phyloP scores from a whole-genome alignment of 2,329 filamentous ascomycete genomes.

The Paracoccidioides brasiliensis region DNA sequence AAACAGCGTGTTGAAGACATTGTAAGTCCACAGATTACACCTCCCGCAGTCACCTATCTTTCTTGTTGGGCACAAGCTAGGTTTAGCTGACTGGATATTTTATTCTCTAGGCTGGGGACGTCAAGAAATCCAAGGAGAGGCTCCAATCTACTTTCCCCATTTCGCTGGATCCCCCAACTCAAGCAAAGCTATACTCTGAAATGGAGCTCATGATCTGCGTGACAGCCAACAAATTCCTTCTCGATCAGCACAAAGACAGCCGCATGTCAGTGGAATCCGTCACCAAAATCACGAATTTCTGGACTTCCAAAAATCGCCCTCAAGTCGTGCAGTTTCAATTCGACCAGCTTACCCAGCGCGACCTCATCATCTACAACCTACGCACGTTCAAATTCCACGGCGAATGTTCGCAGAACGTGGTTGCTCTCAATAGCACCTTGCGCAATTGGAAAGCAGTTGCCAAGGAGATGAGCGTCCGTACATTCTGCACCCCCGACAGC shows the following conservation, averaged over 20 bases:
- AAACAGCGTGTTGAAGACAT: slow-evolving; percentile 27
- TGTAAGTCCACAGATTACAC: slow-evolving; percentile 16
- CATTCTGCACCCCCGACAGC: slow-evolving; percentile 38
- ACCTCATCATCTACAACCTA: slow-evolving; percentile 35
- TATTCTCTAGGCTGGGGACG: slow-evolving; percentile 16
- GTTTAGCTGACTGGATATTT: background rate
- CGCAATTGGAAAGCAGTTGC: slow-evolving; percentile 37
- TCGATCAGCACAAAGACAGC: slow-evolving; percentile 28
- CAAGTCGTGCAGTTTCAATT: slow-evolving; percentile 40
- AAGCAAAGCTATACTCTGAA: slow-evolving; percentile 34
- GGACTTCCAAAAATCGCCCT: slow-evolving; percentile 36
- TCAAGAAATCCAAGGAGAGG: slow-evolving; percentile 15
- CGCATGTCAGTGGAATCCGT: slow-evolving; percentile 30
- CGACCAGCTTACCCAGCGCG: slow-evolving; percentile 38
- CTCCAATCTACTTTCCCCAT: slow-evolving; percentile 21
- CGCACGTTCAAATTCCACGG: slow-evolving; percentile 35
- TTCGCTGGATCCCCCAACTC: slow-evolving; percentile 27
- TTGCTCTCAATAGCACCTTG: slow-evolving; percentile 34
- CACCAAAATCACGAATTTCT: slow-evolving; percentile 25
- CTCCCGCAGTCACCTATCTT: background rate
- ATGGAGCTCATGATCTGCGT: slow-evolving; percentile 35
- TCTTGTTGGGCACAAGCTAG: background rate
- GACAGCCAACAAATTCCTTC: slow-evolving; percentile 33
- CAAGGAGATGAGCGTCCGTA: slow-evolving; percentile 37
- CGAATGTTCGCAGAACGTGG: slow-evolving; percentile 25